These are phyloP conservation scores for Gossypioides kirkii DNA, from an alignment of 345 rosid species.

Conservation along the genomic window DNA sequence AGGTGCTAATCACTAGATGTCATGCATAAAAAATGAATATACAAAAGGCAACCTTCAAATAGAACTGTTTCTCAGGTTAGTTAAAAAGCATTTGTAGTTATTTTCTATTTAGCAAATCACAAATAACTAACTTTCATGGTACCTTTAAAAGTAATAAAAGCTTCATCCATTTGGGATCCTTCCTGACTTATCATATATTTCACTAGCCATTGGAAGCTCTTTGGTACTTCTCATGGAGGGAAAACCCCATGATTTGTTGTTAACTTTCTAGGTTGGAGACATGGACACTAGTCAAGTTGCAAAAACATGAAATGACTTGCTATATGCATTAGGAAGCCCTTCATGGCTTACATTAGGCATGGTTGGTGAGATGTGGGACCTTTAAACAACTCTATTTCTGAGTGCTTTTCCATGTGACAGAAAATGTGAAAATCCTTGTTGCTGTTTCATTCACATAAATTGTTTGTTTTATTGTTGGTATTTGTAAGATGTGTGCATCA, in stretches of 20 bases:
- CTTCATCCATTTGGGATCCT: neutral
- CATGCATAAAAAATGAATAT: neutral
- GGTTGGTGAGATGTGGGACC: neutral
- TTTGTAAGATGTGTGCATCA: neutral
- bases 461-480: neutral
- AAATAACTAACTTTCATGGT: neutral
- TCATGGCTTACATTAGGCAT: neutral
- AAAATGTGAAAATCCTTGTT: neutral
- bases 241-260: neutral
- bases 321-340: neutral
- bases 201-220: neutral
- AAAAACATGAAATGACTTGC: neutral
- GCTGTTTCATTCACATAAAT: neutral
- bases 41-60: no score
- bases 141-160: neutral
- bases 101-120: neutral
- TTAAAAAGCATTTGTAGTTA: conserved; percentile 5
- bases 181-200: neutral
- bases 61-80: neutral
- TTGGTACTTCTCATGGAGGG: neutral
- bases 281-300: no score
- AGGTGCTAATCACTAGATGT: conserved; percentile 48
- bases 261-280: neutral
- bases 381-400: neutral
- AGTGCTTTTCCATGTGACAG: conserved; percentile 5